These are phyloP conservation scores for Cicer chorassanicum DNA, from an alignment of 306 rosid species.

Conservation along the genomic window DNA sequence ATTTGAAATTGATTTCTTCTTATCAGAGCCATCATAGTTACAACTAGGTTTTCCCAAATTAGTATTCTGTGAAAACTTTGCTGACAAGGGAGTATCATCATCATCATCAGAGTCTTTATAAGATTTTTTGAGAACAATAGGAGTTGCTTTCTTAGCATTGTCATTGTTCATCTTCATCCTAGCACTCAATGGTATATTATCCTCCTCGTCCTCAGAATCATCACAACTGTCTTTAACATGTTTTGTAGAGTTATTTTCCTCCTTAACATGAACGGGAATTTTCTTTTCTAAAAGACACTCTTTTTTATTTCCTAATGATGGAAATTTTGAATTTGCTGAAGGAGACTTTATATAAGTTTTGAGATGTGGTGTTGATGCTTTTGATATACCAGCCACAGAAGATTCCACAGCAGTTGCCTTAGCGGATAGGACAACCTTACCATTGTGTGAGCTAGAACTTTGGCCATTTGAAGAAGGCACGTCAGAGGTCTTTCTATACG, in stretches of 20 bases:
- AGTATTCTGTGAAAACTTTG: conserved; percentile 29
- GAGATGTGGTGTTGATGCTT: conserved; percentile 38
- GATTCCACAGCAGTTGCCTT: conserved; percentile 33
- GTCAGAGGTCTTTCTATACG: conserved; percentile 39
- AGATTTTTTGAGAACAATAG: conserved; percentile 44
- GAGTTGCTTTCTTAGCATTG: conserved; percentile 34
- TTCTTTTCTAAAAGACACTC: conserved; percentile 42
- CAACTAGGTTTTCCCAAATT: conserved; percentile 43
- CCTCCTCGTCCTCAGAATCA: conserved; percentile 54
- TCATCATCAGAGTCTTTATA: conserved; percentile 51
- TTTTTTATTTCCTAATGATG: conserved; percentile 39
- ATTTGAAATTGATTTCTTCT: conserved; percentile 46
- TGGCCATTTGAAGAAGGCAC: conserved; percentile 52
- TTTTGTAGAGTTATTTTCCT: conserved; percentile 39
- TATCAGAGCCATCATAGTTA: conserved; percentile 30
- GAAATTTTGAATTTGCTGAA: conserved; percentile 37
- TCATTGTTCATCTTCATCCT: conserved; percentile 45
- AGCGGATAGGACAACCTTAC: conserved; percentile 35
- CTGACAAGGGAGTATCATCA: conserved; percentile 52
- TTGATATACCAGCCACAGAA: conserved; percentile 40
- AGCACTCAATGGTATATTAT: conserved; percentile 48
- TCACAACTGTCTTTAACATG: conserved; percentile 3
- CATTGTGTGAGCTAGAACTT: conserved; percentile 43
- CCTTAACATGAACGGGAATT: conserved; percentile 40
- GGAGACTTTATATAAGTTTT: conserved; percentile 36